Conservation (phyloP, 2,329 filamentous ascomycete genomes). For the Alternaria sp. region DNA sequence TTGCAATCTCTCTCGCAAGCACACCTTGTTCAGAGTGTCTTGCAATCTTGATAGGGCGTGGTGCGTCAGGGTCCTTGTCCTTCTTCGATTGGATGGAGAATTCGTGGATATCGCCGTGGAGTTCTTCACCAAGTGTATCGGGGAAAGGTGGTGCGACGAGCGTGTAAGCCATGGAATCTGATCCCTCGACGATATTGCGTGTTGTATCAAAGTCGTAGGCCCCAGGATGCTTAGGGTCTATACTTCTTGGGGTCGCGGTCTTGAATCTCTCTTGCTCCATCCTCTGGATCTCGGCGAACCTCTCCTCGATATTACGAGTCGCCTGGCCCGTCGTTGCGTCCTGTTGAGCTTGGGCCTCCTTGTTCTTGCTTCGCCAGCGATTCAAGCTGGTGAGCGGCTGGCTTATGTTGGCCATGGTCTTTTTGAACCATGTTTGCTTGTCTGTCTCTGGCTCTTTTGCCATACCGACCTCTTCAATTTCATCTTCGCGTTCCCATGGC, state of each 20-base stretch:
- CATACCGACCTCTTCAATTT: slow-evolving; percentile 13
- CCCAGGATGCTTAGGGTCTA: slow-evolving; percentile 20
- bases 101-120: slow-evolving; percentile 68
- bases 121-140: slow-evolving; percentile 78
- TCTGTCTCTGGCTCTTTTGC: slow-evolving; percentile 19
- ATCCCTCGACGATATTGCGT: slow-evolving; percentile 75
- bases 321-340: slow-evolving; percentile 7
- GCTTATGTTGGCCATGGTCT: slow-evolving; percentile 27
- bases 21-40: slow-evolving; percentile 12
- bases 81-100: slow-evolving; percentile 72
- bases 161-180: slow-evolving; percentile 68
- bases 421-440: slow-evolving; percentile 24
- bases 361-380: slow-evolving; percentile 26
- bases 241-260: slow-evolving; percentile 20
- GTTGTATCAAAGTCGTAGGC: slow-evolving; percentile 70
- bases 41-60: slow-evolving; percentile 20
- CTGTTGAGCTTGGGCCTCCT: slow-evolving; percentile 9
- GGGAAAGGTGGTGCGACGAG: slow-evolving; percentile 82
- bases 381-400: slow-evolving; percentile 32
- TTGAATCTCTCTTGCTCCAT: slow-evolving; percentile 21
- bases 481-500: slow-evolving; percentile 42
- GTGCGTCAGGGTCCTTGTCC: slow-evolving; percentile 48
- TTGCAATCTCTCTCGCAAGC: slow-evolving; percentile 41
- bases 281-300: slow-evolving; percentile 24
- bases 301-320: slow-evolving; percentile 10